Base-by-base conservation (phyloP, 2,329 filamentous ascomycete genomes). In the Penicillium sclerotiorum region DNA sequence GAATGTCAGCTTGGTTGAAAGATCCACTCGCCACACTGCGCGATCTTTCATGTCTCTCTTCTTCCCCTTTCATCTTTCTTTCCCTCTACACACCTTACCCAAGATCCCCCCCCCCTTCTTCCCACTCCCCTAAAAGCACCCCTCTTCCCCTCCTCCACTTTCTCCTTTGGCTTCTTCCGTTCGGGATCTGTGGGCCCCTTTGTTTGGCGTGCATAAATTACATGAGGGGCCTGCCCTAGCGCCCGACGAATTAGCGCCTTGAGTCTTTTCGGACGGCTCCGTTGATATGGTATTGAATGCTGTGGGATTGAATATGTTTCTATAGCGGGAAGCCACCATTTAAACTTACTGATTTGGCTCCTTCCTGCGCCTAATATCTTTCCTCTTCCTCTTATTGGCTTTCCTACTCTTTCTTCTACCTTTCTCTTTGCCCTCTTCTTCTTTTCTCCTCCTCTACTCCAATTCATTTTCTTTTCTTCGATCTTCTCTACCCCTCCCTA, bases 21-120 rank as follows among this genome's bases (percentile, higher is more conserved):
- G 49, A 33, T 53, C 56, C 56, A 58, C 56, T 48, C 45, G 53
- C 50, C 50, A 58, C 53, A 47, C 50, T 27, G 15, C 22, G 37
- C 38, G 37, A n/a, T n/a, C n/a, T n/a, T 18, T 38, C 23, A 22
- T 11, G 20, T 35, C 22, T 35, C 23, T 27, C 23, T 15, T 23
- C 23, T 30, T 45, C n/a, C 23, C 13, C 21, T 27, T 30, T 28
- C 30, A 45, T 20, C 17, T 37, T 25, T 23, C 25, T 21, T 38
- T 30, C 21, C 32, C 25, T 38, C 13, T 45, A 18, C 42, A 28
- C n/a, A 9, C 21, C 21, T 33, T n/a, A 18, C 27, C 25, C 27
- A 4, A 22, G 32, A 15, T 9, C 45, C 18, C 45, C 28, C 12
- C 22, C 38, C 23, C 39, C 28, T 23, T 23, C 37, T 33, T 23